phyloP scores from a whole-genome alignment of 345 rosid genomes.

The Arabis alpina region DNA sequence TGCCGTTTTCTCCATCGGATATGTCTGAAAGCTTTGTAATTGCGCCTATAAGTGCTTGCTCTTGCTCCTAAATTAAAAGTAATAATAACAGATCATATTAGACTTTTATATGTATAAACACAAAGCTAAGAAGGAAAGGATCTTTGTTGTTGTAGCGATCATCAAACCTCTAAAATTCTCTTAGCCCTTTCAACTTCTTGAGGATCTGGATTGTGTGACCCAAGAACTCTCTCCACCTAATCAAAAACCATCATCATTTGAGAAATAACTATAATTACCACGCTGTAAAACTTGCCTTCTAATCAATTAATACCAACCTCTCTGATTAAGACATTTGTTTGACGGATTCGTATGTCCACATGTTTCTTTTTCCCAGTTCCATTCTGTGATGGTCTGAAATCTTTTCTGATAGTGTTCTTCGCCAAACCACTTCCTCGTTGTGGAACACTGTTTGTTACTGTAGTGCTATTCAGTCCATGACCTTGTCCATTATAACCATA shows the following conservation, averaged over 20 bases:
- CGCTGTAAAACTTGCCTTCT: neutral
- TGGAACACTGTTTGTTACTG: conserved; percentile 53
- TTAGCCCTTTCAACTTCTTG: conserved; percentile 80
- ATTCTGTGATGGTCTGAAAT: conserved; percentile 67
- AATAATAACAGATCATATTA: neutral
- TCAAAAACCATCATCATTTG: conserved; percentile 22
- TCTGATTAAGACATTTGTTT: conserved; percentile 67
- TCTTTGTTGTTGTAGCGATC: conserved; percentile 31
- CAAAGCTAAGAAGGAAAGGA: conserved; percentile 9
- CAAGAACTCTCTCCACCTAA: conserved; percentile 84
- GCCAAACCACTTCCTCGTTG: conserved; percentile 63
- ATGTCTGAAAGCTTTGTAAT: conserved; percentile 71
- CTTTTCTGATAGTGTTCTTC: conserved; percentile 72
- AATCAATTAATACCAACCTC: conserved; percentile 55
- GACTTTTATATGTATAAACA: neutral
- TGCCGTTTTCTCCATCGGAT: conserved; percentile 79
- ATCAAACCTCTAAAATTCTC: conserved; percentile 71
- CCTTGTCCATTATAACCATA: conserved; percentile 53
- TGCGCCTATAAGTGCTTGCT: conserved; percentile 73
- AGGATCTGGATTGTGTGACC: conserved; percentile 69
- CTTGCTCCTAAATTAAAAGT: conserved; percentile 67
- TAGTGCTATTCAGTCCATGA: conserved; percentile 52
- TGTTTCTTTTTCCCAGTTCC: conserved; percentile 75
- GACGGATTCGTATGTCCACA: conserved; percentile 70
- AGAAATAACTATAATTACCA: conserved; percentile 7